Evolutionary conservation across 2,329 filamentous ascomycete genomes (phyloP), one percentile per base, ranked within the genome.

Genomic region (Xylariaceae sp.): DNA sequence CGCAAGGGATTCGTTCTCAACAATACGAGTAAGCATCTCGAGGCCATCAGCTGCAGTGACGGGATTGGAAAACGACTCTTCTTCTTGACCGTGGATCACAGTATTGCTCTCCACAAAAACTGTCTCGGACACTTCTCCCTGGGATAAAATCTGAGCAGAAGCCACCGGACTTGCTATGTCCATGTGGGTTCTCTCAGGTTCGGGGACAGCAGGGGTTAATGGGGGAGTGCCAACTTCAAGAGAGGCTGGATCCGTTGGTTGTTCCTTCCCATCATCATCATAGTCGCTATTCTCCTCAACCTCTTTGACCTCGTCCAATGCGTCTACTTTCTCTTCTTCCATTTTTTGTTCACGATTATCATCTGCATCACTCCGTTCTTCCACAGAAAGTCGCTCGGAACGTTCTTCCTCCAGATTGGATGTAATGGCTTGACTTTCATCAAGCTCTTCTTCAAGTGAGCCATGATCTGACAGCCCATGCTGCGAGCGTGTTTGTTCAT

Each of bases 41-140:
- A 64, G 61, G 7, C 62, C 62, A 15, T 64, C 60, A 36, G 59
- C 60, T 18, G 60, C 61, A 12, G 60, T 60, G 14, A 58, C 42
- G 11, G 57, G 53, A 14, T 27, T 31, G 9, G 18, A 27, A 39
- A 33, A 14, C 27, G 41, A 22, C 17, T 41, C 22, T 11, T 33
- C 42, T 19, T 35, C 30, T n/a, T 40, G 11, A 22, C 40, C 33
- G 31, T 40, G 42, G 7, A 6, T 32, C 9, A 36, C 5, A 19
- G 5, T 18, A 4, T 44, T 43, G n/a, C 15, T 31, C 15, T 12
- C 33, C 15, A 14, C 40, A 43, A 18, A 19, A 19, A 12, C 22
- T 27, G 22, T 52, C 36, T 35, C 40, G 19, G 33, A 19, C 12
- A 42, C n/a, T 27, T 45, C 38, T 17, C 36, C 14, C n/a, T 7